These are phyloP conservation scores for Saksenaea oblongispora DNA, from an alignment of 371 early-diverging fungal genomes.

Conservation along the genomic window DNA sequence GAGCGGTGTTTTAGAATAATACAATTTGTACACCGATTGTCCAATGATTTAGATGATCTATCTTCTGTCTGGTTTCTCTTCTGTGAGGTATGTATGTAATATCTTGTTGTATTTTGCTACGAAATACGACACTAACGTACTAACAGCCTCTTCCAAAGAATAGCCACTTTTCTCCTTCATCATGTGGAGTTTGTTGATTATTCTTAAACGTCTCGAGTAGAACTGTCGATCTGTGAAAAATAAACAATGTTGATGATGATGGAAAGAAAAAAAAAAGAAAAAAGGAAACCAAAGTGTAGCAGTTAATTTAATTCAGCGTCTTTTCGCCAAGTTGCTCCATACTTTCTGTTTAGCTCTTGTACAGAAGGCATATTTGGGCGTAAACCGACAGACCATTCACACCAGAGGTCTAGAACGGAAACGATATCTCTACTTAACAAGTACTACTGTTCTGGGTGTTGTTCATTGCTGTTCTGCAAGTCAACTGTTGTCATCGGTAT, in stretches of 20 bases:
- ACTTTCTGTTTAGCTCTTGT: not conserved
- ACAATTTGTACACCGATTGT: too few species aligned
- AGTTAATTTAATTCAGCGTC: not conserved
- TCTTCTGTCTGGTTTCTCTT: too few species aligned
- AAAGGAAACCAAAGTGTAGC: not conserved
- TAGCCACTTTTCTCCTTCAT: not conserved
- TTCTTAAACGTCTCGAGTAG: not conserved
- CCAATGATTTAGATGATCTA: too few species aligned
- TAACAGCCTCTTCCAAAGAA: not conserved
- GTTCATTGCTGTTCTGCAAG: not conserved
- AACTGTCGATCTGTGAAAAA: not conserved
- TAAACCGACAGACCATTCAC: conserved; percentile 11
- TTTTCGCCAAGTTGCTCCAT: not conserved
- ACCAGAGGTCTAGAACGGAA: conserved; percentile 3
- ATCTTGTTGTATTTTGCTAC: too few species aligned
- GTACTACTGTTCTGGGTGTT: not conserved
- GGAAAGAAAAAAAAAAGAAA: not conserved
- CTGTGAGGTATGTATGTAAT: too few species aligned
- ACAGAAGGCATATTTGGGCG: not conserved
- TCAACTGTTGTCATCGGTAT: not conserved
- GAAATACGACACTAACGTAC: too few species aligned
- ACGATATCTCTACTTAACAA: not conserved
- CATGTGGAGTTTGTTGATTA: not conserved
- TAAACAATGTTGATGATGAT: too few species aligned
- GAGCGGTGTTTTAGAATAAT: too few species aligned